Percentiles rank a stretch among this genome's conserved stretches.
These are phyloP conservation scores for Diaporthe longicolla DNA, from an alignment of 2,329 filamentous ascomycete species.

Conservation along the genomic window DNA sequence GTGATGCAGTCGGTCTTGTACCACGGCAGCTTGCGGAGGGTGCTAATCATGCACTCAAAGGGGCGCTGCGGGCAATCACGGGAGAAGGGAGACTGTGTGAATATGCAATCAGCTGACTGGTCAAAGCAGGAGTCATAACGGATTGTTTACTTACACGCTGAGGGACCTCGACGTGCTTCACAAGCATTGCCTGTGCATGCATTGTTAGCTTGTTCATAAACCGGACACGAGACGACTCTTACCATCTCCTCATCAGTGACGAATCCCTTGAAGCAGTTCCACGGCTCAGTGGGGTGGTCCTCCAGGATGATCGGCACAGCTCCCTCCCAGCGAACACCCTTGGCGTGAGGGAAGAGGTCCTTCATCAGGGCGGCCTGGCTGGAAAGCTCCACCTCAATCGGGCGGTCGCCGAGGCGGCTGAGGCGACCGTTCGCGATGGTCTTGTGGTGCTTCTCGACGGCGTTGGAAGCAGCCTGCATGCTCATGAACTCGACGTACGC, in stretches of 20 bases:
- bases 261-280: constrained; percentile 72
- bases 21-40: constrained; percentile 75
- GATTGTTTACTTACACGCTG: constrained; percentile 67
- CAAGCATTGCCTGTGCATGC: constrained; percentile 61
- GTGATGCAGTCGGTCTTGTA: constrained; percentile 69
- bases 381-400: constrained; percentile 70
- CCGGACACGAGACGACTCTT: neutral
- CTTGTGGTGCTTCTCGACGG: constrained; percentile 63
- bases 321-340: constrained; percentile 69
- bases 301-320: constrained; percentile 57
- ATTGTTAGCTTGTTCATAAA: neutral
- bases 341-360: constrained; percentile 72
- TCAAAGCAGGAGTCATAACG: neutral
- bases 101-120: constrained; percentile 33
- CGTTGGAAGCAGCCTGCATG: constrained; percentile 66
- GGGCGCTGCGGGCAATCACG: constrained; percentile 74
- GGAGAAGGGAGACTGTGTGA: constrained; percentile 68
- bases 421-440: constrained; percentile 57
- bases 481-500: constrained; percentile 71
- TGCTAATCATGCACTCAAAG: constrained; percentile 76
- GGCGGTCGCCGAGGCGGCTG: constrained; percentile 69
- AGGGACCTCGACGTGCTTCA: constrained; percentile 74
- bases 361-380: constrained; percentile 71
- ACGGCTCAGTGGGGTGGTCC: constrained; percentile 56
- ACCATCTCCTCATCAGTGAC: constrained; percentile 73